Evolutionary conservation across 208 protist species (phyloP), one percentile per base, ranked within the genome.

Genomic region (Acanthamoeba castellanii): DNA sequence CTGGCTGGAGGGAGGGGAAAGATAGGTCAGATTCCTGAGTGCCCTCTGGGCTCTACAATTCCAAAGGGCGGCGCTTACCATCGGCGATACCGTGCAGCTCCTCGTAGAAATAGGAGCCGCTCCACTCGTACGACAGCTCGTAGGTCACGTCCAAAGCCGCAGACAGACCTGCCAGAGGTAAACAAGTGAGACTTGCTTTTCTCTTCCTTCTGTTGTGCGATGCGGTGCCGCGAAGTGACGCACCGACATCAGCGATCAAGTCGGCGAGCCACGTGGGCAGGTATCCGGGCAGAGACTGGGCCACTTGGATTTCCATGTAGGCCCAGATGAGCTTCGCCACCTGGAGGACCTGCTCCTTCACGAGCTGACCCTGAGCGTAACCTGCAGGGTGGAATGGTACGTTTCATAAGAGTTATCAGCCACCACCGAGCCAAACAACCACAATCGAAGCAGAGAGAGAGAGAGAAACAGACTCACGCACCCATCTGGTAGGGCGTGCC

Each of bases 71-170:
- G 68, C 57, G 57, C 45, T 52, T 70, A 47, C 76, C 95, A 64
- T 96, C 95, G 37, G 92, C 59, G 11, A 96, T 52, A 47, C 95
- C 95, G 70, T 89, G 76, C n/a, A 96, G 59, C 82, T 96, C 96
- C 8, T 95, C 92, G 25, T 68, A 92, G 47, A 92, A 96, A 47
- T 88, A 57, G 16, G 68, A 14, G 30, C 70, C 70, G 37, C n/a
- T 94, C 42, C 61, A 95, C 3, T 18, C 25, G 32, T 96, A 59
- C 3, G 92, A 94, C 25, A 50, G 27, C 45, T 96, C 94, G n/a
- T 85, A 94, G 27, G 74, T 94, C 20, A 96, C 30, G 84, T 96
- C 95, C 27, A 96, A 87, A 20, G 95, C 95, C 7, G 76, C 90
- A 74, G 47, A n/a, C 50, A n/a, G 30, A 59, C 66, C 81, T 95